Evolutionary conservation across 192 early-diverging fungal genomes (phyloP).

Genomic region (Glomus cerebriforme): DNA sequence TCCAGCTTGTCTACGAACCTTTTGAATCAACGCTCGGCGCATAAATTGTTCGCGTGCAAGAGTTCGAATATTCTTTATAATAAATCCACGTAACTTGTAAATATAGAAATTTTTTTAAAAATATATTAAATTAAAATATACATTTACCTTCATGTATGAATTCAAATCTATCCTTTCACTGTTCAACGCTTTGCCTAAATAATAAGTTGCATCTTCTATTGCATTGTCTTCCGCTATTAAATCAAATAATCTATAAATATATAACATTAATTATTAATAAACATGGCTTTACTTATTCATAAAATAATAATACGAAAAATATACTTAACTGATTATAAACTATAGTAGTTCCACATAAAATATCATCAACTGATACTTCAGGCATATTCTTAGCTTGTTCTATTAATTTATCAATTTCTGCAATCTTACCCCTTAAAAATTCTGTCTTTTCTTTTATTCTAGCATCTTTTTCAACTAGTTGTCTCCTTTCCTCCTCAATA

Average conservation of each 20-base stretch:
- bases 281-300: background rate
- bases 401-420: conserved; percentile 57
- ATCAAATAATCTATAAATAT: conserved; percentile 72
- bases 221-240: conserved; percentile 88
- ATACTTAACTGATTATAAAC: conserved; percentile 69
- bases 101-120: background rate
- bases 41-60: conserved; percentile 89
- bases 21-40: conserved; percentile 76
- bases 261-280: conserved; percentile 12
- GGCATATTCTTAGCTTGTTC: conserved; percentile 56
- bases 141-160: conserved; percentile 74
- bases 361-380: conserved; percentile 66
- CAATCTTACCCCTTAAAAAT: conserved; percentile 61
- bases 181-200: conserved; percentile 76
- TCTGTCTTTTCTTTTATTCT: conserved; percentile 67
- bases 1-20: conserved; percentile 55
- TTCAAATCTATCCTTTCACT: conserved; percentile 70
- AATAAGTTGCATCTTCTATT: conserved; percentile 85
- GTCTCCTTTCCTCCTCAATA: conserved; percentile 60
- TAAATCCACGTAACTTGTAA: conserved; percentile 5
- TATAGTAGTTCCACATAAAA: conserved; percentile 59
- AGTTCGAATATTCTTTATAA: conserved; percentile 65
- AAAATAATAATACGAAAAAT: background rate
- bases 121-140: background rate
- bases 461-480: conserved; percentile 57